phyloP scores from a whole-genome alignment of 2,329 filamentous ascomycete genomes.

The Achaetomium macrosporum region DNA sequence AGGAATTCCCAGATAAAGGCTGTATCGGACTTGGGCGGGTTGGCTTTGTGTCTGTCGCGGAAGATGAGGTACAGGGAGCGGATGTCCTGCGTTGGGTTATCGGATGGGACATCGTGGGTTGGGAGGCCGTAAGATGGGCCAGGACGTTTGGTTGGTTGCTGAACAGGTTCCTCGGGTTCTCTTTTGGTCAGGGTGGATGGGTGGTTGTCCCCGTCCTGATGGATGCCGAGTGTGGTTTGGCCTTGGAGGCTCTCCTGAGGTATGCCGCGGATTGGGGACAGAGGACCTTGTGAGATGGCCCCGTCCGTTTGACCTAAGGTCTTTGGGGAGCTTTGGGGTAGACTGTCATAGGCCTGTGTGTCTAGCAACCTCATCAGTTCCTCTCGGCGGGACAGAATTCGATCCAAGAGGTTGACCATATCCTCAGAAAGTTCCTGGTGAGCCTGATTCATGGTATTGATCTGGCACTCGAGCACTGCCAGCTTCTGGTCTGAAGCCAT shows the following conservation, averaged over 20 bases:
- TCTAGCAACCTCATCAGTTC: constrained; percentile 7
- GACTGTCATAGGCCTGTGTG: neutral
- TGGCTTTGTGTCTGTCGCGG: constrained; percentile 13
- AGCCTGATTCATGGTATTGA: neutral
- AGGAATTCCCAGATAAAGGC: constrained; percentile 25
- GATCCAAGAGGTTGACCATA: neutral
- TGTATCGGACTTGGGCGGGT: constrained; percentile 13
- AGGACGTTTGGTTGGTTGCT: neutral
- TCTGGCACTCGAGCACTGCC: constrained; percentile 11
- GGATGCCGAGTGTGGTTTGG: neutral
- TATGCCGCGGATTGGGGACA: neutral
- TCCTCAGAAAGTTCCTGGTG: constrained; percentile 1
- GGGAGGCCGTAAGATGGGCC: neutral
- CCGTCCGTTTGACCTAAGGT: neutral
- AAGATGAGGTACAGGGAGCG: constrained; percentile 18
- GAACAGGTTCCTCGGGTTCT: neutral
- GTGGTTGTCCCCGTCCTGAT: neutral
- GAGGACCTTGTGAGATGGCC: neutral
- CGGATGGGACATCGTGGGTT: too few species aligned
- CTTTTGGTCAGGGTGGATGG: neutral
- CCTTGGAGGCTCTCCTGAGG: neutral
- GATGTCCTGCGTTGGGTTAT: constrained; percentile 11
- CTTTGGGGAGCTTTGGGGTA: neutral
- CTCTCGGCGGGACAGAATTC: constrained; percentile 1
- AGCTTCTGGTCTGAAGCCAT: constrained; percentile 10